Evolutionary conservation across 192 early-diverging fungal genomes (phyloP).

Genomic region (Coemansia sp.): DNA sequence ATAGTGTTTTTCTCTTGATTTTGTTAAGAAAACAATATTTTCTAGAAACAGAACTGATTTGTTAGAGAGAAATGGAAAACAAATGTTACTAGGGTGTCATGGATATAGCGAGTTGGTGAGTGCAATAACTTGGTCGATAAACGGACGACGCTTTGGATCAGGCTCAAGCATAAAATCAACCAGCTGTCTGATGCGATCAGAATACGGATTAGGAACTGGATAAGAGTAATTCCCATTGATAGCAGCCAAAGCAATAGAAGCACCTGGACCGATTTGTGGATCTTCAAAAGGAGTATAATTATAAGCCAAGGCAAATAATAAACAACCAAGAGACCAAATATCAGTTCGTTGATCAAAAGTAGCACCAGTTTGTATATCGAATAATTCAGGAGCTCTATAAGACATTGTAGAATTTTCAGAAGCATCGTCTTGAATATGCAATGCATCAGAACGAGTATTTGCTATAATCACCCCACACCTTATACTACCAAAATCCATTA

Average conservation of each 20-base stretch:
- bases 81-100: not conserved
- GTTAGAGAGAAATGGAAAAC: not conserved
- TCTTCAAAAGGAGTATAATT: slow-evolving; percentile 70
- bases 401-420: slow-evolving; percentile 71
- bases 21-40: not conserved
- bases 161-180: slow-evolving; percentile 63
- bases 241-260: slow-evolving; percentile 70
- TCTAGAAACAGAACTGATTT: not conserved
- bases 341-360: slow-evolving; percentile 69
- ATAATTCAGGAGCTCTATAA: slow-evolving; percentile 76
- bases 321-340: slow-evolving; percentile 77
- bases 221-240: slow-evolving; percentile 62
- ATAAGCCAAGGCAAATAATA: slow-evolving; percentile 70
- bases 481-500: slow-evolving; percentile 80
- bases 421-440: slow-evolving; percentile 70
- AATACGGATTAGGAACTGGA: slow-evolving; percentile 58
- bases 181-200: slow-evolving; percentile 54
- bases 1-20: not conserved
- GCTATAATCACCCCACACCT: slow-evolving; percentile 59
- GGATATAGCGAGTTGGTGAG: slow-evolving; percentile 30
- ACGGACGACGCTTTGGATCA: slow-evolving; percentile 59
- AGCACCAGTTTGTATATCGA: slow-evolving; percentile 68
- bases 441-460: slow-evolving; percentile 58
- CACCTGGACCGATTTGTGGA: slow-evolving; percentile 64
- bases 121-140: slow-evolving; percentile 60